Evolutionary conservation across 345 rosid genomes (phyloP).

Genomic region (Luvunga scandens): DNA sequence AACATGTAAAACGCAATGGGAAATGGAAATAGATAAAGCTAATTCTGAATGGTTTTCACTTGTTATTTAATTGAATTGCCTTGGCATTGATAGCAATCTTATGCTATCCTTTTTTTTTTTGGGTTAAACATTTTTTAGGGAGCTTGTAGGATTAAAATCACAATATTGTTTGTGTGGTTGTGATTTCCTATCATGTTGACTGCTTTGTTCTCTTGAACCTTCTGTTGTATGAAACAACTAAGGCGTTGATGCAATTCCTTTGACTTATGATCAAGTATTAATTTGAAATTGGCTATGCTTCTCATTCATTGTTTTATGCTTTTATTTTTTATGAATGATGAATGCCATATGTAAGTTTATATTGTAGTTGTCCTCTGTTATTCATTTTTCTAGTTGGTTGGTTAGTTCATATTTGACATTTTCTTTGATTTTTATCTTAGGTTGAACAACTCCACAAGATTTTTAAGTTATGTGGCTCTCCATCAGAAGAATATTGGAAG

Average conservation of each 20-base stretch:
- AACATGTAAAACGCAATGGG: neutral
- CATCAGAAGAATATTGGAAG: slow-evolving; percentile 86
- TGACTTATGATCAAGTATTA: neutral
- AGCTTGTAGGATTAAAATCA: neutral
- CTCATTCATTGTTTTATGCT: neutral
- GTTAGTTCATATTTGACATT: slow-evolving; percentile 8
- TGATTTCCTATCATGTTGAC: slow-evolving; percentile 7
- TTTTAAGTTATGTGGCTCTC: slow-evolving; percentile 88
- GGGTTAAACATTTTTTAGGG: neutral
- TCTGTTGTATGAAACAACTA: neutral
- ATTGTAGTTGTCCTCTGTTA: neutral
- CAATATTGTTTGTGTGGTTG: neutral
- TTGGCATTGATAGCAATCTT: neutral
- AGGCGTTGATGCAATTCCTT: neutral
- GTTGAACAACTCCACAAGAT: slow-evolving; percentile 94
- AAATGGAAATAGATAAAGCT: neutral
- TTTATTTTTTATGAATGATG: neutral
- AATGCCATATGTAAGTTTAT: neutral
- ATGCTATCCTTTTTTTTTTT: neutral
- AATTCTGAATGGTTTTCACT: neutral
- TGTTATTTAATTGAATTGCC: neutral
- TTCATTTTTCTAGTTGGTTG: neutral
- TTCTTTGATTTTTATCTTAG: slow-evolving; percentile 31
- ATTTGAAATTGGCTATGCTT: neutral
- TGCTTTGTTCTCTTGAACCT: neutral